Conservation (phyloP, 768 basidiomycete genomes). For the Suillus bovinus region DNA sequence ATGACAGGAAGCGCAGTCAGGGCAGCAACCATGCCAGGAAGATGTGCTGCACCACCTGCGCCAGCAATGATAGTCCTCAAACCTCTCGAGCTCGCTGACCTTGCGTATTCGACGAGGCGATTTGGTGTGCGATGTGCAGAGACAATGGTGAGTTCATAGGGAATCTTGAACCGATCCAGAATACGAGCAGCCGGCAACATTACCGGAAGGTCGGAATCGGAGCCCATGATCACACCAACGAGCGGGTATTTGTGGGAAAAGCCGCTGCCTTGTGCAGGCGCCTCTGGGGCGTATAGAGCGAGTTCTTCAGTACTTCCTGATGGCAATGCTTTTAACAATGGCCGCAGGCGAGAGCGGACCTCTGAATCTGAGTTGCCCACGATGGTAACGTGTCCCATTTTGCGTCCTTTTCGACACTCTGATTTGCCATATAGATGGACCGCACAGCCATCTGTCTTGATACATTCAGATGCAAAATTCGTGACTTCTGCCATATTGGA, state of each 20-base stretch:
- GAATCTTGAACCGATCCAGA: constrained; percentile 77
- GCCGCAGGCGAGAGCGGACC: constrained; percentile 65
- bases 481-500: constrained; percentile 62
- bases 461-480: constrained; percentile 54
- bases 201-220: constrained; percentile 94
- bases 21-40: constrained; percentile 98
- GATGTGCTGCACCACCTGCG: constrained; percentile 97
- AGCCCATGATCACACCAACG: constrained; percentile 97
- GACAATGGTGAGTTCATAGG: constrained; percentile 94
- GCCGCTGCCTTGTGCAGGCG: constrained; percentile 45
- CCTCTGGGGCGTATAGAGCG: constrained; percentile 50
- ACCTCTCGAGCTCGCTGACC: constrained; percentile 66
- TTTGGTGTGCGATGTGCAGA: constrained; percentile 96
- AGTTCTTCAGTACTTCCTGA: constrained; percentile 45
- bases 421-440: constrained; percentile 96
- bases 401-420: constrained; percentile 85
- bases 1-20: constrained; percentile 92
- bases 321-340: constrained; percentile 70
- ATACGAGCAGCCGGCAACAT: constrained; percentile 89
- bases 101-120: constrained; percentile 79
- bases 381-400: constrained; percentile 97
- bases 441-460: constrained; percentile 70
- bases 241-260: constrained; percentile 71
- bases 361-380: constrained; percentile 82
- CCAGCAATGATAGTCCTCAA: constrained; percentile 85